A percentile compares a stretch with the other conserved stretches of the same genome.
phyloP scores from a whole-genome alignment of 2,329 filamentous ascomycete species.

The Fusarium musae region DNA sequence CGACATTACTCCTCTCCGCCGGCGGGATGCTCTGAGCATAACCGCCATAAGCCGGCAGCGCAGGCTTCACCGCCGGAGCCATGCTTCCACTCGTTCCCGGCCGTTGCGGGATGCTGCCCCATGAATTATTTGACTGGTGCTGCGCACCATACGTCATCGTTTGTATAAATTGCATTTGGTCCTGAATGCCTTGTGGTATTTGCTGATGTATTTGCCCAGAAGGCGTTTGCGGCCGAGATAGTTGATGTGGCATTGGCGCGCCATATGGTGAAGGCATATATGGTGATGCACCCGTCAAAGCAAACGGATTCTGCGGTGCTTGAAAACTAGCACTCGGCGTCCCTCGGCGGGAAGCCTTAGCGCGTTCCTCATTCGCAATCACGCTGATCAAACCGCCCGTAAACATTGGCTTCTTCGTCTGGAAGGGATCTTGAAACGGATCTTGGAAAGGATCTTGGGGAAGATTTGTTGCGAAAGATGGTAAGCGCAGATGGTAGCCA shows the following conservation, averaged over 20 bases:
- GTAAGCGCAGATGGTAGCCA: conserved; percentile 12
- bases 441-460: conserved; percentile 34
- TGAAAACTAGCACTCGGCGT: conserved; percentile 14
- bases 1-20: conserved; percentile 19
- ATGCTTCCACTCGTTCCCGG: neutral
- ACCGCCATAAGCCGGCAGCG: conserved; percentile 17
- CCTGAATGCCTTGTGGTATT: conserved; percentile 11
- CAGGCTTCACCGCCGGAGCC: neutral
- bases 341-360: conserved; percentile 27
- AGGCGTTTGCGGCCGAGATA: neutral
- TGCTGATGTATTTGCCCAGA: conserved; percentile 11
- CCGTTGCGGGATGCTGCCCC: neutral
- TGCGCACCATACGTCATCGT: neutral
- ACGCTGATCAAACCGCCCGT: conserved; percentile 22
- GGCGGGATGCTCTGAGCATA: conserved; percentile 24
- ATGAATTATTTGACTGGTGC: neutral
- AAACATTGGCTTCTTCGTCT: conserved; percentile 20
- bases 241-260: conserved; percentile 1
- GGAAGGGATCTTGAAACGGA: neutral
- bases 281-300: neutral
- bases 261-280: conserved; percentile 21
- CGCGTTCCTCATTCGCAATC: conserved; percentile 28
- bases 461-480: conserved; percentile 24
- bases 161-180: conserved; percentile 21
- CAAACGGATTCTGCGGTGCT: neutral